A percentile compares a stretch with the other conserved stretches of the same genome.
phyloP scores from a whole-genome alignment of 1,284 basidiomycete genomes.

The Cryptococcus depauperatus region DNA sequence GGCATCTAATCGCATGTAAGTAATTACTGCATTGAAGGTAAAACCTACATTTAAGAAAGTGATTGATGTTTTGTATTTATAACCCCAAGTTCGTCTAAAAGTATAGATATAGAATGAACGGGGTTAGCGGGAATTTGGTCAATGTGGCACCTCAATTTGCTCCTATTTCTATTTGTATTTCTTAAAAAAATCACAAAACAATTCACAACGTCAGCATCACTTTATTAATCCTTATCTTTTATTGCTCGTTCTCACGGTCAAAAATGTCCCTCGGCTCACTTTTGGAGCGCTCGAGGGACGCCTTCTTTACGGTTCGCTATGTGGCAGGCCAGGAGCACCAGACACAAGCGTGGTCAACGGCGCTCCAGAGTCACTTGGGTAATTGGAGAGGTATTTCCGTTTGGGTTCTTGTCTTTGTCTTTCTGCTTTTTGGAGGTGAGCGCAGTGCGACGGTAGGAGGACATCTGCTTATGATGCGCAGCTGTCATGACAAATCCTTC shows the following conservation, averaged over 20 bases:
- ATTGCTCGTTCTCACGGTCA: not conserved
- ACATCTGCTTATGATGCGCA: conserved; percentile 36
- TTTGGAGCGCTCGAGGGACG: conserved; percentile 14
- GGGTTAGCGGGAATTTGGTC: not conserved
- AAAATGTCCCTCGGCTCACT: conserved; percentile 19
- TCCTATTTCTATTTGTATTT: not conserved
- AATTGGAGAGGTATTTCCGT: not conserved
- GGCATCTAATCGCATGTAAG: conserved; percentile 28
- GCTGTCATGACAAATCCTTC: conserved; percentile 90
- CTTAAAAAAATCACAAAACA: too few relatives aligned
- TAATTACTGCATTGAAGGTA: too few relatives aligned
- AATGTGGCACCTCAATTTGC: not conserved
- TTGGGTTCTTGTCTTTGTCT: conserved; percentile 1
- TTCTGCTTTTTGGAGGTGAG: not conserved
- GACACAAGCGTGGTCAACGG: not conserved
- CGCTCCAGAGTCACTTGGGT: not conserved
- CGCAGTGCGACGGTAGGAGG: not conserved
- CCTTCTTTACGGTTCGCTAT: conserved; percentile 3
- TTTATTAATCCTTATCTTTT: not conserved
- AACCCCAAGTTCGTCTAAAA: too few relatives aligned
- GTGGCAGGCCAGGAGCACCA: not conserved
- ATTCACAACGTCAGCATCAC: not conserved
- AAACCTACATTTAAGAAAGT: too few relatives aligned
- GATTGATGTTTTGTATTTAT: too few relatives aligned
- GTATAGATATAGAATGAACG: not conserved